A percentile compares a stretch with the other conserved stretches of the same genome.
These are phyloP conservation scores for Suhomyces xylopsoci DNA, from an alignment of 805 yeast species.

Conservation along the genomic window DNA sequence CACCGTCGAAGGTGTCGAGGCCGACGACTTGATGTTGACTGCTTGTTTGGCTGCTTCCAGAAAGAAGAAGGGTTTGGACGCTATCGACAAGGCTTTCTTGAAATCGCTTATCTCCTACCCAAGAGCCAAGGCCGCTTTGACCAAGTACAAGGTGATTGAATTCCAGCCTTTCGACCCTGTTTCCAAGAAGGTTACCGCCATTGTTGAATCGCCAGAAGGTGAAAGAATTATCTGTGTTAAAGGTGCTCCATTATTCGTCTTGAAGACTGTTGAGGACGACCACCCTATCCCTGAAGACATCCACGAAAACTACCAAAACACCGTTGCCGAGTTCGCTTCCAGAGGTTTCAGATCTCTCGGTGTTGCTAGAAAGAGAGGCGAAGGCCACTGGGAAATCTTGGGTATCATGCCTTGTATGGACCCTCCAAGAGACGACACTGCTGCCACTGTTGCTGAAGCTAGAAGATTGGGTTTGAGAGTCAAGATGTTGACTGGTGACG, in stretches of 20 bases:
- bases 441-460: conserved; percentile 90
- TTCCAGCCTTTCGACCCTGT: conserved; percentile 98
- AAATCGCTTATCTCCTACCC: conserved; percentile 86
- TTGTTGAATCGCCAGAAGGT: conserved; percentile 94
- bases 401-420: conserved; percentile 99
- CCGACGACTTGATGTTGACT: conserved; percentile 94
- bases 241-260: conserved; percentile 97
- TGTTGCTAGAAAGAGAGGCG: conserved; percentile 98
- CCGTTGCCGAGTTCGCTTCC: conserved; percentile 95
- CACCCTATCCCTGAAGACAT: conserved; percentile 94
- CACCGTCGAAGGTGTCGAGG: conserved; percentile 95
- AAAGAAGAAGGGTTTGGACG: conserved; percentile 97
- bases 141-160: conserved; percentile 91
- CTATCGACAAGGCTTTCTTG: conserved; percentile 94
- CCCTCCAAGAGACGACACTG: conserved; percentile 99
- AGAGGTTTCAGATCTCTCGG: conserved; percentile 98
- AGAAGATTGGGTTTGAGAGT: conserved; percentile 88
- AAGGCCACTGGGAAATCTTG: conserved; percentile 95
- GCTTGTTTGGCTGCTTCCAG: conserved; percentile 97
- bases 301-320: conserved; percentile 92
- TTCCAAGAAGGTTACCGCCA: conserved; percentile 92
- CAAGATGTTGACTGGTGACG: conserved; percentile 98
- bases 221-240: conserved; percentile 93
- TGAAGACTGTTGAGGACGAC: conserved; percentile 95
- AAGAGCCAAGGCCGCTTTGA: conserved; percentile 86